Evolutionary conservation across 2,329 filamentous ascomycete genomes (phyloP), one percentile per base, ranked within the genome.

Genomic region (Xylariaceae sp.): DNA sequence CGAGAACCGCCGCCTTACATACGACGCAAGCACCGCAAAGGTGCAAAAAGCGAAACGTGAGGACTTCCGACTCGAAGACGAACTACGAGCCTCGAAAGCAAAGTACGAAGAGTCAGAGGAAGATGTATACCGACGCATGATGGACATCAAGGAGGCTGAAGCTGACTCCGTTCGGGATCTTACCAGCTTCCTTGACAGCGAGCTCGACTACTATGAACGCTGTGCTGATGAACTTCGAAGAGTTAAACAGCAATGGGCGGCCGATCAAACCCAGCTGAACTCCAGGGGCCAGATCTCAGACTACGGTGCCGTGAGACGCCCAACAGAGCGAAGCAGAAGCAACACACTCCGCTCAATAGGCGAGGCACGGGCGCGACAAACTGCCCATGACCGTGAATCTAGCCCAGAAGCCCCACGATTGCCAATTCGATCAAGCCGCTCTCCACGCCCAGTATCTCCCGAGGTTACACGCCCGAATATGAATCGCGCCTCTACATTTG

Each of bases 61-160:
- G 65, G 93, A 97, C 69, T 96, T 94, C 74, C 82, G 90, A 56
- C 80, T 94, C 50, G 94, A 97, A 70, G 93, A 97, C 68, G 93
- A 97, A 71, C 81, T 96, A 48, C 88, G 93, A 50, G 82, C 85
- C 28, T 90, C 94, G 69, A 96, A 96, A 70, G 89, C 90, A 63
- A 97, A 97, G 73, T 97, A 96, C 66, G 94, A 97, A 67, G 94
- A 97, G 74, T 87, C 90, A 14, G 94, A 83, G 66, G 93, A 97
- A 66, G 93, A 97, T 64, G 92, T 97, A 49, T 81, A 87, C 62
- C 84, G 93, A 54, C 83, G 93, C 50, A 97, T 97, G 94, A 84
- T 95, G 71, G 93, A 97, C 66, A 95, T 97, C 73, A 93, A 94
- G 74, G 92, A 97, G 64, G 83, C 90, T 18, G 93, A 97, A 71